These are phyloP conservation scores for Diaporthe sp. DNA, from an alignment of 2,329 filamentous ascomycete genomes.

Conservation along the genomic window DNA sequence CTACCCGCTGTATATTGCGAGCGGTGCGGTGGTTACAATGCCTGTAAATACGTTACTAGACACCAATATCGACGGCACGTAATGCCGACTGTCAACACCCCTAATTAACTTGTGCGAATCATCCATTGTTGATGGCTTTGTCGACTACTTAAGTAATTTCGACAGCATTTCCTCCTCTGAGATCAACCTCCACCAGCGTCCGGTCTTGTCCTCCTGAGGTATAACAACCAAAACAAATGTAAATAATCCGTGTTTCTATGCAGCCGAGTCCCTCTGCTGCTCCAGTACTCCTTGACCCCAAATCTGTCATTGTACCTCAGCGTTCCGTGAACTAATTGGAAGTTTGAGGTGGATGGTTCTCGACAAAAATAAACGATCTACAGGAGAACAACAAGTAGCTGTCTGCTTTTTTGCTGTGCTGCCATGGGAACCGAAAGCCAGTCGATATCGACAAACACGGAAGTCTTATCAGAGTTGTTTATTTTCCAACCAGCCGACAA, in stretches of 20 bases:
- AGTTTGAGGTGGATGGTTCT: background rate
- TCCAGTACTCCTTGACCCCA: background rate
- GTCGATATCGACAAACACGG: too few relatives aligned
- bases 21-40: background rate
- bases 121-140: too few relatives aligned
- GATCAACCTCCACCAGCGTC: too few relatives aligned
- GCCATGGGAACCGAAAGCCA: too few relatives aligned
- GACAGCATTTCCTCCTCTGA: too few relatives aligned
- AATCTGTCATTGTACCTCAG: background rate
- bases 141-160: too few relatives aligned
- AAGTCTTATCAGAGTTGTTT: background rate
- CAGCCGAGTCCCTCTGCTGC: background rate
- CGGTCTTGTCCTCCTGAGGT: background rate
- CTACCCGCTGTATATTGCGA: background rate
- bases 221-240: background rate
- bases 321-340: background rate
- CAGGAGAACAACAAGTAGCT: background rate
- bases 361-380: too few relatives aligned
- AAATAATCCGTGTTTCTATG: background rate
- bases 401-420: background rate
- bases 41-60: conserved; percentile 14
- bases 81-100: background rate
- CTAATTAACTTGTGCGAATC: too few relatives aligned
- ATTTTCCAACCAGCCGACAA: background rate
- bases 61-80: background rate